Base-by-base conservation (phyloP, 2,329 filamentous ascomycete species). In the Hymenoscyphus occultus region DNA sequence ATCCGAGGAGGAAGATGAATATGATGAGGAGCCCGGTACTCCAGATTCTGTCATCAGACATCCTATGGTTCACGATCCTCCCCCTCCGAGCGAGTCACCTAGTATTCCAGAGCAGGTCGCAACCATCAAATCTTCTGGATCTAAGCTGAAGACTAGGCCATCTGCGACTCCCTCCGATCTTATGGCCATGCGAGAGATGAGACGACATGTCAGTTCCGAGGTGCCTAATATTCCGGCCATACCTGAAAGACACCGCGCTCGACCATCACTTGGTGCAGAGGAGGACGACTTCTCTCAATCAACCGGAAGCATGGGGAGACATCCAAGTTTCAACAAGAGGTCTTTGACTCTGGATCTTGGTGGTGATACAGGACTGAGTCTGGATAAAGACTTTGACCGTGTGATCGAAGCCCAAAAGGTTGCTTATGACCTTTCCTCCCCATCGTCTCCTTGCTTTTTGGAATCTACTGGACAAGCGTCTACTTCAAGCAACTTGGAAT, bases 391-490 rank as follows among this genome's bases (percentile, higher is more conserved):
- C 76, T 97, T 98, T 78, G 93, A 98, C 74, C 87, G 94, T 67
- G 91, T 98, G 64, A 96, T 98, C 73, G 93, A 97, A 80, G 86
- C 89, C 76, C 93, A 97, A 90, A 98, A 98, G 93, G 93, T 97
- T 84, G 81, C 82, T 80, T 86, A 84, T 72, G 54, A 72, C 71
- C 70, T 70, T 67, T 73, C 64, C 70, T 69, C 60, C 74, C 72
- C 63, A 65, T 67, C 66, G 58, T 70, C 65, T 60, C 61, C 61
- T 67, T 68, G 35, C 48, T 68, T 66, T 60, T 60, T 54, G 61
- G 62, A 40, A 56, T 59, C 62, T 56, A 65, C 74, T 70, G 80
- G 80, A 82, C 81, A 82, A 83, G 79, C 74, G 79, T 82, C 81
- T 77, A 62, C 58, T 39, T 28, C 45, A 19, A 65, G 39, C 35